Base-by-base conservation (phyloP, 495 filamentous ascomycete species). In the Astrothelium macrocarpum region DNA sequence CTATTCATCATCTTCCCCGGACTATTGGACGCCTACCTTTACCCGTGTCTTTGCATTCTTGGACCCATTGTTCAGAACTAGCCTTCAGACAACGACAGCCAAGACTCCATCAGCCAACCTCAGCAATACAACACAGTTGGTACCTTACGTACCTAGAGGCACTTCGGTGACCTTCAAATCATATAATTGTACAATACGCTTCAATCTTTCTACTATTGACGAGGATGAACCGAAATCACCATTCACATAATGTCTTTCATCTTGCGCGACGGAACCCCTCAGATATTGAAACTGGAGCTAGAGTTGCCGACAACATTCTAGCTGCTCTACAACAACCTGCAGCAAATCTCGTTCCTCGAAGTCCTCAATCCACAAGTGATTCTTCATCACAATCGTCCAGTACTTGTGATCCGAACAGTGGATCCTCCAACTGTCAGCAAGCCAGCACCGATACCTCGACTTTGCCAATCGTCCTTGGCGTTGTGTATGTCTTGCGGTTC, bases 391-490 rank as follows among this genome's bases (percentile, higher is more conserved):
- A 18, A 39, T 11, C 4, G 10, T 32, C 46, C 12, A 56, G 64
- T 32, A 68, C 65, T 16, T 73, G 70, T 34, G 61, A 64, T 12
- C 65, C 65, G 18, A 68, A 67, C 36, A 59, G 63, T 26, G 64
- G 65, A n/a, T 36, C 58, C 5, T n/a, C 63, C 26, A 63, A 64
- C 20, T 74, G 72, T 58, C 32, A 66, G 7, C 64, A 60, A 20
- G 46, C 29, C 58, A 49, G 26, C 12, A 36, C 20, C 5, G 59
- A 39, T 14, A 85, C 78, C n/a, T 78, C 84, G 60, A 89, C 86
- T 1, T 70, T 95, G 53, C 84, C 92, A 1, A 90, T 97, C 62
- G 82, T 86, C 32, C 79, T 96, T 14, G 90, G 87, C 73, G 84
- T 90, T 66, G 84, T 85, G 91, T 96, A 85, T 79, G 91, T 87